Base-by-base conservation (phyloP, 148 eudicot species). In the Vaccinium corymbosum region DNA sequence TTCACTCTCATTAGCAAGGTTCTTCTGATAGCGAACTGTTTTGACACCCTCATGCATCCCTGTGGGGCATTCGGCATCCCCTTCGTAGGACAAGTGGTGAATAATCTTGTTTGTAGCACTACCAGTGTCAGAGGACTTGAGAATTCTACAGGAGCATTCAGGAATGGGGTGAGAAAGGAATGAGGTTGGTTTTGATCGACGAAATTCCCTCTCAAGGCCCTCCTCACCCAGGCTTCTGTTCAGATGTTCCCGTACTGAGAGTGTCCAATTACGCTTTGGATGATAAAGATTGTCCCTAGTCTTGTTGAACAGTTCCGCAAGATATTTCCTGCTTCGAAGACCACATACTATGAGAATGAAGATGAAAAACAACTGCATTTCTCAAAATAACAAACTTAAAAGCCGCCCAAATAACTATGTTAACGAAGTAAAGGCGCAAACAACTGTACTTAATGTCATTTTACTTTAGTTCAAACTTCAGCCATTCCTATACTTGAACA, bases 161-260 rank as follows among this genome's bases (percentile, higher is more conserved):
- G 97, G 98, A 80, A 93, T 75, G 0, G 98, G 98, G 84, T 93
- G 92, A 57, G 98, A 94, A 52, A 96, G 93, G 83, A 96, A 92
- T 6, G 89, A 85, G 29, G 84, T 81, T 1, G 91, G 88, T 88
- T 93, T 96, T 80, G 94, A 90, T 22, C 48, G 82, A 56, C 70
- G 87, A 61, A 85, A 77, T 73, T 93, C 93, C 85, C 90, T 88
- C 71, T 81, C 16, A 78, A 96, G 87, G 57, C 99, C 99, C 73
- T 94, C 98, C 81, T 89, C 92, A 3, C 91, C 85, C 12, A 90
- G 86, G 88, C 98, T 94, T 84, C 83, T 89, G 88, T 94, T 96
- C 50, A 96, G 92, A 88, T 96, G 99, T 38, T 91, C 91, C 80
- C 94, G 90, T 59, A 94, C 91, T 17, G 93, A 85, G 35, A 91